These are phyloP conservation scores for Botryosphaeria dothidea DNA, from an alignment of 2,329 filamentous ascomycete genomes.

Conservation along the genomic window DNA sequence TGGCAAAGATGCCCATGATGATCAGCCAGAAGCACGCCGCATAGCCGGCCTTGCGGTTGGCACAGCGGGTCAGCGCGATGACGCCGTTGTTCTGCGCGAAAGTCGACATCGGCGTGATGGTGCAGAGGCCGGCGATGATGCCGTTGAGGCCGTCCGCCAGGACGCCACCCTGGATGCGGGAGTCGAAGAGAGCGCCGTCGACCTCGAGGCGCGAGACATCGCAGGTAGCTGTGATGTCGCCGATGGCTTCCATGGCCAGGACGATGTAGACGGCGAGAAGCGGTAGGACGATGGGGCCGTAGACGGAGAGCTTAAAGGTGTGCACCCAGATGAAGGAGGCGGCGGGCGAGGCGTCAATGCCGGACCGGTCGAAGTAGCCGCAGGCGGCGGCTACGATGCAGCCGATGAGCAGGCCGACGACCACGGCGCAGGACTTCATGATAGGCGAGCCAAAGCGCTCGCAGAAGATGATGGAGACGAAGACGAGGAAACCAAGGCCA, in stretches of 20 bases:
- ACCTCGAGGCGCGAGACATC: constrained; percentile 78
- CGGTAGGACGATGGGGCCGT: constrained; percentile 73
- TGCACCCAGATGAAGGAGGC: constrained; percentile 78
- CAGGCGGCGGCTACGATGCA: constrained; percentile 77
- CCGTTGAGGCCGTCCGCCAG: constrained; percentile 77
- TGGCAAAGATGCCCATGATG: constrained; percentile 79
- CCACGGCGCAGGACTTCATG: constrained; percentile 78
- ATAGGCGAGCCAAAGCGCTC: constrained; percentile 81
- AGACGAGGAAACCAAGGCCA: constrained; percentile 77
- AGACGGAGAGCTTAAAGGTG: constrained; percentile 71
- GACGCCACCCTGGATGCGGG: constrained; percentile 75
- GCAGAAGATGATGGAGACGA: constrained; percentile 75
- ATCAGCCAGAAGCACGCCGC: constrained; percentile 76
- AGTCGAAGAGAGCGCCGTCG: constrained; percentile 70
- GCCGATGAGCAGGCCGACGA: constrained; percentile 72
- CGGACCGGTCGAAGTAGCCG: constrained; percentile 74
- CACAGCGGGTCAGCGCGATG: constrained; percentile 78
- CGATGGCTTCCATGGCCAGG: constrained; percentile 74
- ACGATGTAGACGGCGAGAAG: constrained; percentile 66
- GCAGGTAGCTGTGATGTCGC: constrained; percentile 78
- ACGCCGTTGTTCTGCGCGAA: constrained; percentile 87
- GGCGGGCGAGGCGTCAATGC: constrained; percentile 70
- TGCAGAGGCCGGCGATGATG: constrained; percentile 72
- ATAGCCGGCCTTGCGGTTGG: constrained; percentile 78
- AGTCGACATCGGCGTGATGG: constrained; percentile 76